Conservation (phyloP, 306 rosid genomes). For the Castanea sativa region DNA sequence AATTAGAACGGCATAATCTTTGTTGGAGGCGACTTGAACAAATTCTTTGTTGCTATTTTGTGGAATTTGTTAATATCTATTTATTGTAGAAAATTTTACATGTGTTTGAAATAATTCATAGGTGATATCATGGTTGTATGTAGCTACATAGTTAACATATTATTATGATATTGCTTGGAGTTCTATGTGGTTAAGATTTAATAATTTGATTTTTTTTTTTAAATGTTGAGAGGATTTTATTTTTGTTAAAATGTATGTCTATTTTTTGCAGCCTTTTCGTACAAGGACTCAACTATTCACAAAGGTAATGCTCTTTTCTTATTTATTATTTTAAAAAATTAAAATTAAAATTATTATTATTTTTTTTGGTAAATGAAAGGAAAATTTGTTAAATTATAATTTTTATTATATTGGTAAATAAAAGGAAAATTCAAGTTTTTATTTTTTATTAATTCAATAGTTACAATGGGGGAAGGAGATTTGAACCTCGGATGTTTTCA, state of each 20-base stretch:
- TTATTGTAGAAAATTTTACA: neutral
- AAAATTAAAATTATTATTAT: no score
- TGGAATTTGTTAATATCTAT: neutral
- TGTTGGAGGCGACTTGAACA: neutral
- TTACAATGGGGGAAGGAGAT: no score
- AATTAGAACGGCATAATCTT: neutral
- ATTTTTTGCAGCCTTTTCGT: conserved; percentile 79
- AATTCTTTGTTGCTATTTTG: neutral
- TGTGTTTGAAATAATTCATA: conserved; percentile 5
- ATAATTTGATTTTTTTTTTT: neutral
- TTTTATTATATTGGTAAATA: no score
- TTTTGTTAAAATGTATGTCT: neutral
- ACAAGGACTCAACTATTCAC: conserved; percentile 76
- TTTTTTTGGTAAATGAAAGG: no score
- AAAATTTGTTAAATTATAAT: no score
- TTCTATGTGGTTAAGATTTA: conserved; percentile 12
- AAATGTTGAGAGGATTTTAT: conserved; percentile 7
- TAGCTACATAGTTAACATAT: neutral
- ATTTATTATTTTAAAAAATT: neutral
- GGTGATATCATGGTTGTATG: neutral
- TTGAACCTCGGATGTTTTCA: no score
- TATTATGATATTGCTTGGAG: conserved; percentile 15
- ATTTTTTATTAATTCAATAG: no score
- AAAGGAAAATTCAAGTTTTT: no score
- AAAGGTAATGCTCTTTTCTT: conserved; percentile 53